Evolutionary conservation across 2,329 filamentous ascomycete species (phyloP).

Genomic region (Aspergillus versicolor): DNA sequence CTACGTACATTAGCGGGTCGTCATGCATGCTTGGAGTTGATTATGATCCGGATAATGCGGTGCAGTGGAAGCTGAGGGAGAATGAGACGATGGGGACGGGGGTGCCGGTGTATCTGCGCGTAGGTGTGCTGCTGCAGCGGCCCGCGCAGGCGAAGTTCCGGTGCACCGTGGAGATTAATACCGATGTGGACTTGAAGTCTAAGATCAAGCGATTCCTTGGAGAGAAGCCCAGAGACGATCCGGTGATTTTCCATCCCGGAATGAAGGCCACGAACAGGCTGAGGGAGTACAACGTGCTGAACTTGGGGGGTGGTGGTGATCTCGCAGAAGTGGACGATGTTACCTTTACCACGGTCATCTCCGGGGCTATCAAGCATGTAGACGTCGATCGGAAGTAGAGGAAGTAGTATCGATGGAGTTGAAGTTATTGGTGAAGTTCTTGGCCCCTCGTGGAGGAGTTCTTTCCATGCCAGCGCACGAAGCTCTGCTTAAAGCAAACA

Average conservation of each 20-base stretch:
- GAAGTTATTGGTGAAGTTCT: no score
- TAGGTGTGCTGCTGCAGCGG: background rate
- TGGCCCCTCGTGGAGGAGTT: no score
- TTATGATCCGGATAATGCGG: background rate
- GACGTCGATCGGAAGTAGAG: background rate
- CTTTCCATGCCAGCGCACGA: no score
- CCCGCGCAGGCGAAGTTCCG: background rate
- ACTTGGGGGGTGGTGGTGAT: background rate
- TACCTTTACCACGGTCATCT: background rate
- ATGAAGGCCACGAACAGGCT: background rate
- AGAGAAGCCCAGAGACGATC: background rate
- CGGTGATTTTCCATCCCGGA: background rate
- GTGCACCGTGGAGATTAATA: background rate
- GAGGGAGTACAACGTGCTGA: background rate
- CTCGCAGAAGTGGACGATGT: background rate
- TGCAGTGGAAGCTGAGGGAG: background rate
- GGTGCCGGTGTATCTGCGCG: background rate
- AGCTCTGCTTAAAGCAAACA: no score
- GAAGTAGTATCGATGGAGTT: background rate
- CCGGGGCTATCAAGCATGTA: background rate
- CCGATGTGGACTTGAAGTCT: background rate
- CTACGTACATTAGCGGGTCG: background rate
- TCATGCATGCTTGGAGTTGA: background rate
- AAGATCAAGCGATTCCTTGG: background rate
- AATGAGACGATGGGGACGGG: background rate